Percentiles rank a stretch among this genome's conserved stretches.
These are phyloP conservation scores for Zygosaccharomyces bailii DNA, from an alignment of 805 yeast genomes.

Conservation along the genomic window DNA sequence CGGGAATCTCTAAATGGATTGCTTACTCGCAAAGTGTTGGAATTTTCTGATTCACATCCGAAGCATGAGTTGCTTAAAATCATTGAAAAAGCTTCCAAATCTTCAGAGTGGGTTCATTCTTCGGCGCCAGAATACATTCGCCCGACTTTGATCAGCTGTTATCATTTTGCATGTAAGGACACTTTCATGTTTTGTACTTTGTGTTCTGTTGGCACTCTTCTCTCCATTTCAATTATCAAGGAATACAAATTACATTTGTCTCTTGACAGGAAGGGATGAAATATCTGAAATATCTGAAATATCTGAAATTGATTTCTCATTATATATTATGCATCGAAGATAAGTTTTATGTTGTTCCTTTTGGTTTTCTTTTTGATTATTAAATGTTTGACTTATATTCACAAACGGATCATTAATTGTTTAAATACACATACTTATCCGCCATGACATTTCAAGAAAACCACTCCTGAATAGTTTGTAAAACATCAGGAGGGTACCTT, in stretches of 20 bases:
- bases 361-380: background rate
- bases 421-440: background rate
- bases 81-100: slow-evolving; percentile 52
- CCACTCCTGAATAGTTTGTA: slow-evolving; percentile 58
- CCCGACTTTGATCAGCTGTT: slow-evolving; percentile 47
- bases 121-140: slow-evolving; percentile 53
- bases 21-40: slow-evolving; percentile 34
- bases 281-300: too few relatives aligned
- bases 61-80: slow-evolving; percentile 40
- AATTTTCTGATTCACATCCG: slow-evolving; percentile 38
- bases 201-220: slow-evolving; percentile 37
- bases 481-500: slow-evolving; percentile 58
- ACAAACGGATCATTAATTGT: background rate
- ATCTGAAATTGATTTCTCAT: too few relatives aligned
- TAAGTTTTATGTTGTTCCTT: too few relatives aligned
- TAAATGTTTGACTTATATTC: background rate
- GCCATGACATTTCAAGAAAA: slow-evolving; percentile 37
- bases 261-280: slow-evolving; percentile 38
- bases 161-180: slow-evolving; percentile 49
- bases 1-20: slow-evolving; percentile 40
- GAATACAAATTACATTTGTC: slow-evolving; percentile 58
- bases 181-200: slow-evolving; percentile 49
- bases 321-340: too few relatives aligned
- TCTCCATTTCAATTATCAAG: slow-evolving; percentile 46
- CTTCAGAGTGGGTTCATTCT: slow-evolving; percentile 49